Evolutionary conservation across 2,329 filamentous ascomycete species (phyloP).

Genomic region (Botrytis medusae): DNA sequence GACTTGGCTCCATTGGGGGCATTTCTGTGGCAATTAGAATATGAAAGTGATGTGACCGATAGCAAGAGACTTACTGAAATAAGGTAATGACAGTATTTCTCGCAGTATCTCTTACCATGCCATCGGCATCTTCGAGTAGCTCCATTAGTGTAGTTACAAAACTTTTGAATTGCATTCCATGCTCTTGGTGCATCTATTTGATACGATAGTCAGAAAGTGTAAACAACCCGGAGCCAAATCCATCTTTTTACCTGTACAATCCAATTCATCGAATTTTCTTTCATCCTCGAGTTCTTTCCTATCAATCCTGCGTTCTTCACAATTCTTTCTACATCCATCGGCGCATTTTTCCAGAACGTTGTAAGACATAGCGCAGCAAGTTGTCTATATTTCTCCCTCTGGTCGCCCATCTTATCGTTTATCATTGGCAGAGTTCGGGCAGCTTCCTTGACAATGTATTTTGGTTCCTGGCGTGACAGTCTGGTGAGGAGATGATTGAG

Average conservation of each 20-base stretch:
- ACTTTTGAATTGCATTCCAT: conserved; percentile 74
- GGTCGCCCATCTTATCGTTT: conserved; percentile 82
- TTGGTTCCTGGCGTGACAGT: conserved; percentile 79
- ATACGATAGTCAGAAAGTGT: conserved; percentile 2
- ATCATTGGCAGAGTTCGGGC: conserved; percentile 71
- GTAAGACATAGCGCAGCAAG: conserved; percentile 73
- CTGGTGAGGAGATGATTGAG: conserved; percentile 86
- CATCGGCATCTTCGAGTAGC: conserved; percentile 86
- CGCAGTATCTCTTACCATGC: conserved; percentile 79
- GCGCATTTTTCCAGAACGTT: conserved; percentile 71
- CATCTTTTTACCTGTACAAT: conserved; percentile 63
- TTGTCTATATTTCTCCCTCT: conserved; percentile 78
- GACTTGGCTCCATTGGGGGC: conserved; percentile 82
- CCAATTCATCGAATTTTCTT: conserved; percentile 84
- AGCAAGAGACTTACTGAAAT: conserved; percentile 60
- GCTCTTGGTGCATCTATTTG: conserved; percentile 73
- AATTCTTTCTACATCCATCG: conserved; percentile 73
- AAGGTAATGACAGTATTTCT: conserved; percentile 83
- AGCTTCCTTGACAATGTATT: conserved; percentile 68
- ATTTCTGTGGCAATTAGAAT: conserved; percentile 49
- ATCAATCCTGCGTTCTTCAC: conserved; percentile 76
- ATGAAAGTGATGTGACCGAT: not conserved
- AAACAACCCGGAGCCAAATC: not conserved
- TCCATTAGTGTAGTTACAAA: conserved; percentile 84
- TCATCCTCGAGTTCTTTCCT: conserved; percentile 79